Conservation (phyloP, 345 rosid genomes). For the Brassica carinata region DNA sequence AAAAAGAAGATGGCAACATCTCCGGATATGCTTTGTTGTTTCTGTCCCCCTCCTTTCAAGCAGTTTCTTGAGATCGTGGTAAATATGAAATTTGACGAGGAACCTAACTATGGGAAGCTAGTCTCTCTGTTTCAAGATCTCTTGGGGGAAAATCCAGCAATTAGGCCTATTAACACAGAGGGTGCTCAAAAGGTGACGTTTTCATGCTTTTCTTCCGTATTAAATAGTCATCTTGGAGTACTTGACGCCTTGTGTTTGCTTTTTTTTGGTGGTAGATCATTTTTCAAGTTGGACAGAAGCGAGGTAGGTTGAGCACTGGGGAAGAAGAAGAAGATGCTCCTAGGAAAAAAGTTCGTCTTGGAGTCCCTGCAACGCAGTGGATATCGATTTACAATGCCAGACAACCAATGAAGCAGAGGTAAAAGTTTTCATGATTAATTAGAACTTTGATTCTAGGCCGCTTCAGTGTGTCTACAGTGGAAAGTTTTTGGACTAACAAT, state of each 20-base stretch:
- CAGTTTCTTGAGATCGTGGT: conserved; percentile 89
- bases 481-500: conserved; percentile 10
- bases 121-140: conserved; percentile 81
- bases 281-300: conserved; percentile 91
- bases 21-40: conserved; percentile 85
- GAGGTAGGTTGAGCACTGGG: conserved; percentile 78
- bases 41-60: conserved; percentile 84
- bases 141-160: conserved; percentile 70
- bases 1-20: conserved; percentile 97
- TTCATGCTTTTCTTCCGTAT: not conserved
- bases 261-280: conserved; percentile 51
- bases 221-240: conserved; percentile 10
- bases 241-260: conserved; percentile 6
- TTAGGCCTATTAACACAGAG: conserved; percentile 88
- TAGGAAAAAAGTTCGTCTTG: conserved; percentile 87
- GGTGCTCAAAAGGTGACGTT: conserved; percentile 90
- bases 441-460: not conserved
- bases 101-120: conserved; percentile 85
- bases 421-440: conserved; percentile 16
- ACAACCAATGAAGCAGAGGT: conserved; percentile 97
- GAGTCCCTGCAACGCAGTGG: conserved; percentile 97
- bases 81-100: conserved; percentile 94
- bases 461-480: conserved; percentile 2
- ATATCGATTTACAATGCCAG: conserved; percentile 93
- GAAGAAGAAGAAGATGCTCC: conserved; percentile 91